A percentile compares a stretch with the other conserved stretches of the same genome.
Conservation (phyloP, 2,329 filamentous ascomycete species). For the Venturia asperata region DNA sequence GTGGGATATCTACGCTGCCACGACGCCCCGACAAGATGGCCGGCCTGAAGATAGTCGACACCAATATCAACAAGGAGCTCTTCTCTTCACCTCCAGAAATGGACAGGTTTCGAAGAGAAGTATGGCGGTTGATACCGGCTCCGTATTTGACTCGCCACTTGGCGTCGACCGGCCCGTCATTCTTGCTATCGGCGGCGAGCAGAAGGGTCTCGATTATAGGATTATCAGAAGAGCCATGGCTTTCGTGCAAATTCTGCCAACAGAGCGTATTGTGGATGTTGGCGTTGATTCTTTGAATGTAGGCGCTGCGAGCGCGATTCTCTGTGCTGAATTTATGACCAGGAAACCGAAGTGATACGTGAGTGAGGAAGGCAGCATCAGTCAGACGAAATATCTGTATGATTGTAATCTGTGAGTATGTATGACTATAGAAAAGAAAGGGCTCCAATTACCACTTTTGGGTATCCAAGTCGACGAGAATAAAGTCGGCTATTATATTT, state of each 20-base stretch:
- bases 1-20: constrained; percentile 80
- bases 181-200: constrained; percentile 58
- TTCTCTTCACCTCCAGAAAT: not conserved
- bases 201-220: constrained; percentile 52
- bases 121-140: not conserved
- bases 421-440: too few species aligned
- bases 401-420: too few species aligned
- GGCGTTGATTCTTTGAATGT: constrained; percentile 88
- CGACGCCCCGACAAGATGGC: not conserved
- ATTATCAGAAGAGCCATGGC: constrained; percentile 52
- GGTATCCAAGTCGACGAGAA: too few species aligned
- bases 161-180: constrained; percentile 4
- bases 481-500: too few species aligned
- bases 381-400: too few species aligned
- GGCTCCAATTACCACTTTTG: too few species aligned
- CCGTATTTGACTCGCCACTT: not conserved
- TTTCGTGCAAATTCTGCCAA: constrained; percentile 54
- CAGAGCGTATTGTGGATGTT: constrained; percentile 36
- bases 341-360: not conserved
- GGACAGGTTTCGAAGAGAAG: not conserved
- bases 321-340: constrained; percentile 50
- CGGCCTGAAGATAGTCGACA: not conserved
- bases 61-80: not conserved
- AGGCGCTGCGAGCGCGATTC: constrained; percentile 72
- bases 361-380: too few species aligned